These are phyloP conservation scores for Hyaloperonospora brassicae DNA, from an alignment of 352 stramenopile genomes.

Conservation along the genomic window DNA sequence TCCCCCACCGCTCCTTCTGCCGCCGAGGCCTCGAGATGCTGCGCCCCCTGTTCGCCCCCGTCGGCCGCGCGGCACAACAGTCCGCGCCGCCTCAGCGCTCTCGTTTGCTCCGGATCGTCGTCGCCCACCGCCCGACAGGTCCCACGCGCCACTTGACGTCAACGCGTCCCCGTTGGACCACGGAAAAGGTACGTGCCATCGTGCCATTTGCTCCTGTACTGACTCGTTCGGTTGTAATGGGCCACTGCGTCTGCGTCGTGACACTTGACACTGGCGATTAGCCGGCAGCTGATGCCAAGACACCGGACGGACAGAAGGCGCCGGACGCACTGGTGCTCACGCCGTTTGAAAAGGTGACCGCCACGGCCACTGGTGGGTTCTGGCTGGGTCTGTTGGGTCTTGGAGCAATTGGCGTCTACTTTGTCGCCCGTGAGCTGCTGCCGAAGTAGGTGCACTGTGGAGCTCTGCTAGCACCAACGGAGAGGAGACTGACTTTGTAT, in stretches of 20 bases:
- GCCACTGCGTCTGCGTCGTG: not conserved
- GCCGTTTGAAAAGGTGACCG: conserved; percentile 91
- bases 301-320: conserved; percentile 42
- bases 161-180: conserved; percentile 36
- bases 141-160: conserved; percentile 32
- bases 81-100: conserved; percentile 14
- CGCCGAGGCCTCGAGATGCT: conserved; percentile 24
- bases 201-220: not conserved
- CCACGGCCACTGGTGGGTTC: conserved; percentile 78
- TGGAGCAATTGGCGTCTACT: conserved; percentile 85
- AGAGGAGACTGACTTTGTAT: conserved; percentile 6
- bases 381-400: conserved; percentile 85
- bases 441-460: conserved; percentile 61
- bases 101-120: conserved; percentile 17
- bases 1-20: conserved; percentile 9
- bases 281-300: conserved; percentile 25
- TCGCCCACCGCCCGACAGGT: conserved; percentile 12
- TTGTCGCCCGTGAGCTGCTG: conserved; percentile 87
- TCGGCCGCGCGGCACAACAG: conserved; percentile 23
- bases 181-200: conserved; percentile 43
- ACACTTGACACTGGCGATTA: conserved; percentile 11
- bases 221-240: not conserved
- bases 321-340: conserved; percentile 84
- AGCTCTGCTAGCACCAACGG: not conserved
- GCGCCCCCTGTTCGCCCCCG: conserved; percentile 20